phyloP scores from a whole-genome alignment of 495 filamentous ascomycete species.

The Elasticomyces elasticus region DNA sequence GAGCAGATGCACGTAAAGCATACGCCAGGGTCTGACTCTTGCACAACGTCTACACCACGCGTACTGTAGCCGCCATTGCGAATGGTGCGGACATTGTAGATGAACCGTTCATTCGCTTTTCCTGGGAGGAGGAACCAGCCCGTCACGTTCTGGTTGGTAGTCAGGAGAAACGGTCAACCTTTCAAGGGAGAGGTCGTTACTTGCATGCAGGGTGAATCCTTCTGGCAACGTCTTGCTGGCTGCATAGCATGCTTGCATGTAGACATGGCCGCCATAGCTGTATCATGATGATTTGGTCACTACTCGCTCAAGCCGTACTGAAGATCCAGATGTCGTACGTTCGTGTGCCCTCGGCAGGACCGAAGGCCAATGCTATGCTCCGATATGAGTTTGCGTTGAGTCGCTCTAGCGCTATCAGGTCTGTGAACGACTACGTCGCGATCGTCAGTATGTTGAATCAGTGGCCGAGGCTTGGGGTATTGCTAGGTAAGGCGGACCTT shows the following conservation, averaged over 20 bases:
- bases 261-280: constrained; percentile 52
- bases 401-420: constrained; percentile 25
- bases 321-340: background rate
- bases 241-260: constrained; percentile 52
- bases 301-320: background rate
- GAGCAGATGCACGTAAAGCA: constrained; percentile 53
- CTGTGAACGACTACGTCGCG: constrained; percentile 8
- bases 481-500: background rate
- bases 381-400: constrained; percentile 23
- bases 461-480: background rate
- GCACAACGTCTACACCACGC: constrained; percentile 46
- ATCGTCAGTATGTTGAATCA: background rate
- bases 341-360: constrained; percentile 16
- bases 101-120: constrained; percentile 44
- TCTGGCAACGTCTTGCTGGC: constrained; percentile 44
- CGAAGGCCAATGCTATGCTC: constrained; percentile 22
- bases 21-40: constrained; percentile 40
- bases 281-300: background rate
- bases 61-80: constrained; percentile 51
- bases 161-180: background rate
- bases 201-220: constrained; percentile 52
- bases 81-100: constrained; percentile 47
- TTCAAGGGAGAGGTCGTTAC: constrained; percentile 18
- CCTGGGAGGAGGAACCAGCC: constrained; percentile 56
- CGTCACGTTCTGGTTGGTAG: constrained; percentile 47